A percentile compares a stretch with the other conserved stretches of the same genome.
phyloP scores from a whole-genome alignment of 306 rosid genomes.

The Prunus dulcis region DNA sequence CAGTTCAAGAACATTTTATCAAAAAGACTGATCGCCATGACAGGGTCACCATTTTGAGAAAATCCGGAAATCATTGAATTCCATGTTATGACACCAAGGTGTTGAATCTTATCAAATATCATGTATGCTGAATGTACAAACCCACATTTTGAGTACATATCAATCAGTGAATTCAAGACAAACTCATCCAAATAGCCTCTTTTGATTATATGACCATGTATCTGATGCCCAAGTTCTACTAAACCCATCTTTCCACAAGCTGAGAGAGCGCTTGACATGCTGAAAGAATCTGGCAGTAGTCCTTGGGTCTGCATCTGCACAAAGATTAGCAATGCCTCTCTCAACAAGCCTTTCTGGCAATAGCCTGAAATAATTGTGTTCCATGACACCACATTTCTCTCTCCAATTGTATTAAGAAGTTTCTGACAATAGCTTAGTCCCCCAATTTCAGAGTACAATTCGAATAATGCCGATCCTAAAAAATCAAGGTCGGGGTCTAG shows the following conservation, averaged over 20 bases:
- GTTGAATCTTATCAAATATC: conserved; percentile 45
- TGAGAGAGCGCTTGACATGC: conserved; percentile 79
- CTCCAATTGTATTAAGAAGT: conserved; percentile 48
- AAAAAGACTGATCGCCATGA: conserved; percentile 67
- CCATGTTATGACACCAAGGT: conserved; percentile 66
- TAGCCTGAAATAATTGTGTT: conserved; percentile 61
- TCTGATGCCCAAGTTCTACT: conserved; percentile 63
- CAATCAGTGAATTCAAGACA: conserved; percentile 76
- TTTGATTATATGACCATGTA: conserved; percentile 65
- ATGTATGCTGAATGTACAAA: conserved; percentile 49
- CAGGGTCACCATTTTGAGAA: conserved; percentile 67
- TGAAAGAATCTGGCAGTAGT: conserved; percentile 67
- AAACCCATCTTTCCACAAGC: conserved; percentile 63
- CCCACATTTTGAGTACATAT: conserved; percentile 89
- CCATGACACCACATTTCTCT: conserved; percentile 51
- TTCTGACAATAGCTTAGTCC: conserved; percentile 40
- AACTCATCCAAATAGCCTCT: conserved; percentile 60
- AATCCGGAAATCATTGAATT: conserved; percentile 83
- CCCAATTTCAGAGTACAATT: conserved; percentile 64
- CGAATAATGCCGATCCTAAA: conserved; percentile 57
- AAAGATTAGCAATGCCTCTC: conserved; percentile 55
- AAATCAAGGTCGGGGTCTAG: conserved; percentile 49
- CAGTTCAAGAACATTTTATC: conserved; percentile 56
- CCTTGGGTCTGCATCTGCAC: conserved; percentile 49
- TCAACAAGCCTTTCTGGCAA: conserved; percentile 51